Percentiles rank a stretch among this genome's conserved stretches.
These are phyloP conservation scores for Kokia cookei DNA, from an alignment of 441 rosid genomes.

Conservation along the genomic window DNA sequence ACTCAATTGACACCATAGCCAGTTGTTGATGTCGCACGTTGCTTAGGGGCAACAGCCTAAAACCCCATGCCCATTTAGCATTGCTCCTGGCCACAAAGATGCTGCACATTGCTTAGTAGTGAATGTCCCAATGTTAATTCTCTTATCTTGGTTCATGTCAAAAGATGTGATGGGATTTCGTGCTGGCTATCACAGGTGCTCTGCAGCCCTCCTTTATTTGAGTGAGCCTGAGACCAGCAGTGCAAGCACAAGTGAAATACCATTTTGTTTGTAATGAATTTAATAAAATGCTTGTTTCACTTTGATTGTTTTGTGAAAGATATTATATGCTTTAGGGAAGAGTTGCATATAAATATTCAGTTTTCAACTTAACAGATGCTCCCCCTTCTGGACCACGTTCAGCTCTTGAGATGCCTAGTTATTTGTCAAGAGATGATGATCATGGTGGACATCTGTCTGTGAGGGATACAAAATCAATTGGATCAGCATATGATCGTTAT, in stretches of 20 bases:
- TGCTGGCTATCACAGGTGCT: not conserved
- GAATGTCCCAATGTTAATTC: not conserved
- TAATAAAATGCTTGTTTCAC: not conserved
- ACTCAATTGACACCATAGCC: not conserved
- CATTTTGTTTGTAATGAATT: not conserved
- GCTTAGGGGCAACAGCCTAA: not conserved
- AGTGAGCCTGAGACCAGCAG: not conserved
- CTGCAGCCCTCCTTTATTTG: not conserved
- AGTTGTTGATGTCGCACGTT: not conserved
- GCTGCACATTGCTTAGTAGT: not conserved
- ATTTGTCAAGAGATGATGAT: conserved; percentile 56
- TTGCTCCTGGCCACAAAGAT: not conserved
- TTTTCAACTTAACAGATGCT: not conserved
- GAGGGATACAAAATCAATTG: conserved; percentile 68
- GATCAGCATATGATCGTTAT: conserved; percentile 73
- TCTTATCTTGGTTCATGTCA: not conserved
- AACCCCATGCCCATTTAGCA: not conserved
- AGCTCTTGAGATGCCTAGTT: conserved; percentile 38
- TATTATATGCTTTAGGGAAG: not conserved
- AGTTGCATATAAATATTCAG: not conserved
- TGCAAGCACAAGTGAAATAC: not conserved
- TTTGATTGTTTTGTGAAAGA: not conserved
- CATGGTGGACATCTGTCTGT: conserved; percentile 32
- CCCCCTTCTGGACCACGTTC: conserved; percentile 34
- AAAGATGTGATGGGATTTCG: not conserved